Evolutionary conservation across 805 yeast genomes (phyloP), one percentile per base, ranked within the genome.

Genomic region (Wickerhamomyces bovis): DNA sequence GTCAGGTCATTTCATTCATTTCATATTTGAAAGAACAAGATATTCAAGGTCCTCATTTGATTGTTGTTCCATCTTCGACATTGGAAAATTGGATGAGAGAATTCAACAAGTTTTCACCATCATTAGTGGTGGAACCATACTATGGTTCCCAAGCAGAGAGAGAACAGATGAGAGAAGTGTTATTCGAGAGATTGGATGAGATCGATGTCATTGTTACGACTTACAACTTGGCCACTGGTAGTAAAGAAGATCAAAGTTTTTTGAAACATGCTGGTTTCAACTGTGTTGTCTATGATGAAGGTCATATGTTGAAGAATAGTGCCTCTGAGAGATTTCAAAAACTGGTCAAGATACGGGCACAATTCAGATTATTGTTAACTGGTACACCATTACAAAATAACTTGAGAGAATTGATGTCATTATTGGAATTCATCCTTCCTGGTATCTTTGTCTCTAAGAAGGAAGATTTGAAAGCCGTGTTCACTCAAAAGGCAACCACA

Each of bases 301-400:
- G 99, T 2, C 99, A 94, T 65, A 83, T 94, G 87, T 73, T 94
- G 55, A 94, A 94, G 63, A 94, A 94, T 65, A 85, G 96, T 3
- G 73, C 77, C 50, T 79, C 94, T 26, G 98, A 92, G 58, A 75
- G 99, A 55, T 94, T 92, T 63, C 73, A 70, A 50, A 92, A 89
- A 65, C 72, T 94, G 51, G 90, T 92, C 95, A 80, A 80, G 57
- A 70, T 94, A 44, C 76, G 75, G 49, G 97, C 94, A 1, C 75
- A 77, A n/a, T 94, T 92, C 68, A 75, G 99, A 56, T 69, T 94
- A 28, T 67, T 94, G 41, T 73, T 94, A 49, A 94, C 99, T 1
- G 99, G 99, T 64, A 94, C 99, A 0, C 99, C 99, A 8, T 70
- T 94, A 50, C 99, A 94, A 63, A 94, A 94, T 62, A 94, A 94